phyloP scores from a whole-genome alignment of 768 basidiomycete species.

The Favolaschia claudopus region DNA sequence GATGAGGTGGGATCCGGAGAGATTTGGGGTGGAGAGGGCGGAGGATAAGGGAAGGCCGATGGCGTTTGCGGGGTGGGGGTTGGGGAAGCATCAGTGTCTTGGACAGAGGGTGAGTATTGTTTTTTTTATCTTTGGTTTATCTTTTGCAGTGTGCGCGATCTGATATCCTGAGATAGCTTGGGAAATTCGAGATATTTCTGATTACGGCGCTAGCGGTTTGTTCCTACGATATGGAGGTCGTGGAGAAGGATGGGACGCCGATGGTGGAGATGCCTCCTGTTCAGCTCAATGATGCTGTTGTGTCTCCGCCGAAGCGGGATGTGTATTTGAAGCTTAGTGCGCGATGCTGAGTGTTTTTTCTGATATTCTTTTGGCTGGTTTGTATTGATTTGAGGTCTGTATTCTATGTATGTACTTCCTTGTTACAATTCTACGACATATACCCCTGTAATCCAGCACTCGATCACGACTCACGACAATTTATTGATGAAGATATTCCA shows the following conservation, averaged over 20 bases:
- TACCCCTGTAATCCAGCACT: too few species aligned
- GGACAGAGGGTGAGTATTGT: background rate
- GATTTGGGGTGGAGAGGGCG: background rate
- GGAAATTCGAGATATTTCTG: slow-evolving; percentile 3
- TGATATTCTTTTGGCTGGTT: background rate
- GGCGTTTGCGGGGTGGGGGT: background rate
- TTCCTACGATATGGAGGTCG: background rate
- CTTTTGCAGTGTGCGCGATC: too few species aligned
- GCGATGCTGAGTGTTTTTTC: background rate
- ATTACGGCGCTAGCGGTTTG: background rate
- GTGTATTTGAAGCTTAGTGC: background rate
- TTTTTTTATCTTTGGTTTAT: background rate
- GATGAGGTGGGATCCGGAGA: background rate
- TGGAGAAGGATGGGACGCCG: background rate
- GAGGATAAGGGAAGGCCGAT: background rate
- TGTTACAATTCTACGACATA: too few species aligned
- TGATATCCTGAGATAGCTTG: too few species aligned
- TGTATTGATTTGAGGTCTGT: too few species aligned
- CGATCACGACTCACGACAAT: too few species aligned
- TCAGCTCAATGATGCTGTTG: background rate
- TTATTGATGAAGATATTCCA: too few species aligned
- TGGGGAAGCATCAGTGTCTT: slow-evolving; percentile 4
- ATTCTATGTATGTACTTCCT: too few species aligned
- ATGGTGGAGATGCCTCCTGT: slow-evolving; percentile 8
- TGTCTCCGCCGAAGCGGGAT: background rate